Conservation (phyloP, 331 rosid species). For the Quercus lobata region DNA sequence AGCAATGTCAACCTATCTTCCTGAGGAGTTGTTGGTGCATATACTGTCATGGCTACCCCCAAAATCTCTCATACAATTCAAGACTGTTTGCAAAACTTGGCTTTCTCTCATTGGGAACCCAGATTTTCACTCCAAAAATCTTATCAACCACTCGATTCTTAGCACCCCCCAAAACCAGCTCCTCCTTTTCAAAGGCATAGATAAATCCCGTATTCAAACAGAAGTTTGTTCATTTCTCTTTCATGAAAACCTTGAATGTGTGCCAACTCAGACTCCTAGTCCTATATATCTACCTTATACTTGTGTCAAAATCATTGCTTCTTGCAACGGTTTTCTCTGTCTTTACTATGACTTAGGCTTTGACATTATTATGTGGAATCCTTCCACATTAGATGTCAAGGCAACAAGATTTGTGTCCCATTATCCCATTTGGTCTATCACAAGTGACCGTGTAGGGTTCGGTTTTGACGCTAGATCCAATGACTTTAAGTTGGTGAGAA, state of each 20-base stretch:
- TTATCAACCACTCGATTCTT: not conserved
- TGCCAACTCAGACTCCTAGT: not conserved
- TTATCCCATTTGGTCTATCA: too few relatives aligned
- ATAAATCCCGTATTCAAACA: not conserved
- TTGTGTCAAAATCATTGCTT: not conserved
- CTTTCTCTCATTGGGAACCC: not conserved
- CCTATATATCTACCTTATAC: not conserved
- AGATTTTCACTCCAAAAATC: not conserved
- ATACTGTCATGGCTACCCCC: constrained; percentile 4
- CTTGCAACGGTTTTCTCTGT: not conserved
- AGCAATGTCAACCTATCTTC: not conserved
- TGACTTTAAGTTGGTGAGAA: not conserved
- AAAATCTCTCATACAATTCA: constrained; percentile 10
- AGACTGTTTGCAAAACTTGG: constrained; percentile 13
- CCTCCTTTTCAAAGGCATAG: not conserved
- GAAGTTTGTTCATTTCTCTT: not conserved
- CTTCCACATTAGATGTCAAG: not conserved
- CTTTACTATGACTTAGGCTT: not conserved
- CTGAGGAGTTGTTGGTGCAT: not conserved
- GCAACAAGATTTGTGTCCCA: not conserved
- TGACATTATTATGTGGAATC: not conserved
- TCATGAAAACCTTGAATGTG: not conserved
- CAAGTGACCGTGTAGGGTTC: not conserved
- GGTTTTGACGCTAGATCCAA: not conserved
- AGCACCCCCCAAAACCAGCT: not conserved